Evolutionary conservation across 371 early-diverging fungal genomes (phyloP).

Genomic region (Lichtheimia ramosa): DNA sequence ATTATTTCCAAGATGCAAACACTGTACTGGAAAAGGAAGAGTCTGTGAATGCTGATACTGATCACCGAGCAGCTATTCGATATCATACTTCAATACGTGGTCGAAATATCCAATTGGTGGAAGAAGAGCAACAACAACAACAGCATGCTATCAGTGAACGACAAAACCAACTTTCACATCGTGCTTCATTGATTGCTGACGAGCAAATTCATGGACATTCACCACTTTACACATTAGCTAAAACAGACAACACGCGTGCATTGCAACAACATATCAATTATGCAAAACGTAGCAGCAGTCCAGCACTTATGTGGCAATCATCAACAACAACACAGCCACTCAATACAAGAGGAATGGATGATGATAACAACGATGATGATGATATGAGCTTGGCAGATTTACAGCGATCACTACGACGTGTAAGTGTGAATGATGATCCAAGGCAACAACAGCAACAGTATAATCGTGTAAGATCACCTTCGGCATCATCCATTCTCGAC

Average conservation of each 20-base stretch:
- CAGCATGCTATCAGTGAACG: not conserved
- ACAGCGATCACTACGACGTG: conserved; percentile 23
- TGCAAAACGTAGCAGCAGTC: not conserved
- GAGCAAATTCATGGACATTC: conserved; percentile 12
- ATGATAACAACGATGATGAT: conserved; percentile 21
- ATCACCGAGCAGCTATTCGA: conserved; percentile 6
- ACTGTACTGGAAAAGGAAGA: conserved; percentile 20
- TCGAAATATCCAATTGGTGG: conserved; percentile 22
- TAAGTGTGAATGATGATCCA: conserved; percentile 12
- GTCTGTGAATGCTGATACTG: conserved; percentile 4
- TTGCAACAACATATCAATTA: conserved; percentile 8
- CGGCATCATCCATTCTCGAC: conserved; percentile 29
- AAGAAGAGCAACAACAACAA: conserved; percentile 8
- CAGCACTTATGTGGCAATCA: conserved; percentile 9
- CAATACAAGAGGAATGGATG: not conserved
- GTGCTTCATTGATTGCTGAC: conserved; percentile 8
- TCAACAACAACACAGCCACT: not conserved
- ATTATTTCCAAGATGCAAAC: conserved; percentile 38
- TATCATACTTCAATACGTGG: conserved; percentile 40
- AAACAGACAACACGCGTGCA: conserved; percentile 10
- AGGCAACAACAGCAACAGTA: conserved; percentile 7
- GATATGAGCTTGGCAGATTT: conserved; percentile 39
- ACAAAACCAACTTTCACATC: not conserved
- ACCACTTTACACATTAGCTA: conserved; percentile 16
- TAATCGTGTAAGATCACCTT: conserved; percentile 18